Evolutionary conservation across 805 yeast species (phyloP).

Genomic region (Helenozyma rhizophorensis): DNA sequence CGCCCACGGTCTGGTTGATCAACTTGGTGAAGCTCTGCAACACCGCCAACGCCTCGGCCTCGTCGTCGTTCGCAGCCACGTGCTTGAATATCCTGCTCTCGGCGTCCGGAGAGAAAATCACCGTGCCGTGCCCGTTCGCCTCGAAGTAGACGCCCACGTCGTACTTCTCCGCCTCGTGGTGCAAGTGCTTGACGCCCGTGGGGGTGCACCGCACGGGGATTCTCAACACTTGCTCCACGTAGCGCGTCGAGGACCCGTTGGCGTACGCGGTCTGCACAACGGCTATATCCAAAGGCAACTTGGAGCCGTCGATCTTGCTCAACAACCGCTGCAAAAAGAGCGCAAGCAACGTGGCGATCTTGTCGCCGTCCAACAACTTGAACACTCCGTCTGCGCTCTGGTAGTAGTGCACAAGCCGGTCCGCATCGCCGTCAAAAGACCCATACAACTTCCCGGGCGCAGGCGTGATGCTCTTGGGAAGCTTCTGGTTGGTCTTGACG

Average conservation of each 20-base stretch:
- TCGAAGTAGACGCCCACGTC: slow-evolving; percentile 95
- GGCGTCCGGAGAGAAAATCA: slow-evolving; percentile 61
- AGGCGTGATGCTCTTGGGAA: slow-evolving; percentile 60
- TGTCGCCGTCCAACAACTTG: slow-evolving; percentile 83
- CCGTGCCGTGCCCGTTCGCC: slow-evolving; percentile 99
- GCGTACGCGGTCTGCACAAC: slow-evolving; percentile 98
- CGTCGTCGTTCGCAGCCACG: slow-evolving; percentile 34
- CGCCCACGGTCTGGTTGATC: slow-evolving; percentile 98
- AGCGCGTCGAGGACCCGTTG: slow-evolving; percentile 84
- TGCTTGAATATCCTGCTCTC: slow-evolving; percentile 32
- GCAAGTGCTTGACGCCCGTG: slow-evolving; percentile 95
- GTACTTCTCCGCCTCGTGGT: slow-evolving; percentile 80
- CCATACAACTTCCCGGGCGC: slow-evolving; percentile 53
- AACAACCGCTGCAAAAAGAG: slow-evolving; percentile 51
- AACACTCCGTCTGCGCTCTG: slow-evolving; percentile 37
- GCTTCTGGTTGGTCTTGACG: slow-evolving; percentile 82
- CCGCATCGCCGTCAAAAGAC: slow-evolving; percentile 97
- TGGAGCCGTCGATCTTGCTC: slow-evolving; percentile 42
- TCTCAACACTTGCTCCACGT: slow-evolving; percentile 53
- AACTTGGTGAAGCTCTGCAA: slow-evolving; percentile 60
- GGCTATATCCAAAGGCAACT: slow-evolving; percentile 52
- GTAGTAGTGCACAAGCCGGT: slow-evolving; percentile 82
- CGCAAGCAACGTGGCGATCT: slow-evolving; percentile 82
- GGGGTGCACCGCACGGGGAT: slow-evolving; percentile 85
- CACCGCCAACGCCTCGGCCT: slow-evolving; percentile 47